Base-by-base conservation (phyloP, 176 grass and related monocot species). In the Raddia guianensis region DNA sequence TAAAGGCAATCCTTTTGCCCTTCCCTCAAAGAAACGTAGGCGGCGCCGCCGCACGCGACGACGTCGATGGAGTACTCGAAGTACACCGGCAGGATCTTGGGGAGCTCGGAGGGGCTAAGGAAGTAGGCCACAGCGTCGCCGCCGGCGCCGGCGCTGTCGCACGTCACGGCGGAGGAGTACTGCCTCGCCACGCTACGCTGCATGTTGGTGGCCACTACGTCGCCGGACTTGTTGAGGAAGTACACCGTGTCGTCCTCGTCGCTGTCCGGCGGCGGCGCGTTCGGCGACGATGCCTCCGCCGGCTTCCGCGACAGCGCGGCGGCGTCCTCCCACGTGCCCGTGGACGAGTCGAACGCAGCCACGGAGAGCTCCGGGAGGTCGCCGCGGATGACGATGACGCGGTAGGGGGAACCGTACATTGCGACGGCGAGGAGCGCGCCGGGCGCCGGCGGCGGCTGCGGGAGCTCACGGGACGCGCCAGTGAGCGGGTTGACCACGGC, bases 41-140 rank as follows among this genome's bases (percentile, higher is more conserved):
- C 74, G 11, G 44, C 49, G 15, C 66, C 96, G 63, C 32, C 70
- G 81, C 84, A 95, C 5, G 88, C 86, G 8, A 91, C 87, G 8
- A 99, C 86, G 73, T 99, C 97, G 55, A 99, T 93, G 10, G 97
- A 93, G 93, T 99, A 88, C 84, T 99, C 93, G 6, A 51, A 74
- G 62, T 86, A 85, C 14, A 63, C 66, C 0, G 97, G 97, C 2
- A 96, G 86, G 48, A 99, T 59, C 9, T 89, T 76, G 0, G 97
- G 97, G 48, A 94, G 81, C 82, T 99, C 93, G 7, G 90, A 90
- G 5, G 66, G 52, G 68, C 86, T 93, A 46, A 99, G 89, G 77
- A 96, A 93, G 86, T 95, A 88, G 2, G 74, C 86, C 56, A 96
- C 86, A 46, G 82, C 84, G 6, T 83, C 90, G 8, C 58, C 89